Evolutionary conservation across 2,329 filamentous ascomycete species (phyloP), one percentile per base, ranked within the genome.

Genomic region (Phialophora verrucosa): DNA sequence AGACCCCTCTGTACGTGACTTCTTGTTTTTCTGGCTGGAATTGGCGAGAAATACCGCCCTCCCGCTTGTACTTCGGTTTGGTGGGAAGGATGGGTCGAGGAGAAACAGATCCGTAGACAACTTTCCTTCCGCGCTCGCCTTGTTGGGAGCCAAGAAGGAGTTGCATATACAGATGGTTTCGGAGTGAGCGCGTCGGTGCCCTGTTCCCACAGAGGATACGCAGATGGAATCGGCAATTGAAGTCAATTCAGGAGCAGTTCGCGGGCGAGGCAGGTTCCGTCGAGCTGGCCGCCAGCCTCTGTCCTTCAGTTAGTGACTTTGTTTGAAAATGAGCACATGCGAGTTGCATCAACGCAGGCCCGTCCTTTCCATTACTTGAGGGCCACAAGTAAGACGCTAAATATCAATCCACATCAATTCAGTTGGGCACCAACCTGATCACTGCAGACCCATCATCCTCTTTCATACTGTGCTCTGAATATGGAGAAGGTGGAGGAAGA

Each of bases 231-330:
- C 44, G 29, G 44, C 20, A 12, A 14, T 51, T 25, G 61, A 56
- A 17, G 27, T 51, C 27, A 38, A 27, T 53, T 60, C 62, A 11
- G 65, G 65, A 49, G 65, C 65, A 47, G 67, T 69, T n/a, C 53
- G 65, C 31, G 65, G 62, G 14, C 67, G 65, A 61, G 61, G 61
- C 14, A 62, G 44, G 17, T 47, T 57, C 35, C 7, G 31, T 60
- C 29, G 54, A 31, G 17, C 27, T 29, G 12, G 20, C 23, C 23
- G 50, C 27, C n/a, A 38, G 23, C 51, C 60, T n/a, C 38, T 62
- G 25, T 56, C 7, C 17, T 10, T 27, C 32, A 25, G 51, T 62
- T 35, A 62, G 60, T 56, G 23, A 32, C 47, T 44, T 25, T 44
- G 31, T 38, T 27, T 14, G 14, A 47, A 35, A 32, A 53, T 25